phyloP scores from a whole-genome alignment of 2,329 filamentous ascomycete genomes.

The Curvularia sp. region DNA sequence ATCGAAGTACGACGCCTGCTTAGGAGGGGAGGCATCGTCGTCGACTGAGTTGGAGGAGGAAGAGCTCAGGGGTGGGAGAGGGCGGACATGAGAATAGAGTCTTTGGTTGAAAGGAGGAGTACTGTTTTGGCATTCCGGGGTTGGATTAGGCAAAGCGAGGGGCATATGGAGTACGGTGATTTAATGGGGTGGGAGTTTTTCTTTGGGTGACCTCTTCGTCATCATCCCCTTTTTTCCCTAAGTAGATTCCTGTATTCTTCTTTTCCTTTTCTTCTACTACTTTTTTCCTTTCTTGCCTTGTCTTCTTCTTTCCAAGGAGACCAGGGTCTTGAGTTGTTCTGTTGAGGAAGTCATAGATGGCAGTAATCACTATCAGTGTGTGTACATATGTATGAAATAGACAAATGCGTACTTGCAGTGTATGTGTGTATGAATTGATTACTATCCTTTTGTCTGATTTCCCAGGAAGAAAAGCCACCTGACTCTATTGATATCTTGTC shows the following conservation, averaged over 20 bases:
- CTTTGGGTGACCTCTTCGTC: neutral
- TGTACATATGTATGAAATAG: neutral
- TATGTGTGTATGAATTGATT: too few species aligned
- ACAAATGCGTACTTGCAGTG: neutral
- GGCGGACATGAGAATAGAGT: neutral
- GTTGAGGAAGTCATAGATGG: neutral
- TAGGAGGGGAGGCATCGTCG: constrained; percentile 8
- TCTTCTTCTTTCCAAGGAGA: neutral
- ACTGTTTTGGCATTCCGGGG: neutral
- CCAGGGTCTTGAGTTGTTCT: neutral
- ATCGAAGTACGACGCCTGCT: constrained; percentile 15
- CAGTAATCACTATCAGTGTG: neutral
- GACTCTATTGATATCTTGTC: too few species aligned
- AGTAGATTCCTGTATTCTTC: neutral
- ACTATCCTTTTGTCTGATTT: too few species aligned
- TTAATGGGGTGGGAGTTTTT: neutral
- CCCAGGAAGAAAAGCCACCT: too few species aligned
- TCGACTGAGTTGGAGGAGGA: neutral
- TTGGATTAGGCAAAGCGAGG: constrained; percentile 8
- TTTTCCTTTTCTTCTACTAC: neutral
- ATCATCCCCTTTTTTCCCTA: neutral
- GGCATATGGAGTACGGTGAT: constrained; percentile 4
- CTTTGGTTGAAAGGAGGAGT: neutral
- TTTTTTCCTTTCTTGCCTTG: neutral
- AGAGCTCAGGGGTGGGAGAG: neutral